Percentiles rank a stretch among this genome's conserved stretches.
phyloP scores from a whole-genome alignment of 2,329 filamentous ascomycete genomes.

The Fonsecaea pedrosoi region DNA sequence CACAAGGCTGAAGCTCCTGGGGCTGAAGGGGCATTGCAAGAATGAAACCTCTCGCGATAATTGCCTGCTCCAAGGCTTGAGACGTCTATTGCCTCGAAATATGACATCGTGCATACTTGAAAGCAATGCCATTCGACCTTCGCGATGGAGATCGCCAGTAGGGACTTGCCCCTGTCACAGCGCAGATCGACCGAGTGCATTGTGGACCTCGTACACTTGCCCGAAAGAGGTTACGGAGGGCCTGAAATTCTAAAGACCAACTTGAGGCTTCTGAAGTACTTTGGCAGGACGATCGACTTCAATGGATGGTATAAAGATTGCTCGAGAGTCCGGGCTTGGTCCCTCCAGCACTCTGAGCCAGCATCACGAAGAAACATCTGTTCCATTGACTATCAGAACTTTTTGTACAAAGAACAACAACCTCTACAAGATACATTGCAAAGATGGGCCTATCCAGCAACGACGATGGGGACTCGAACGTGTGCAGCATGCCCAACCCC shows the following conservation, averaged over 20 bases:
- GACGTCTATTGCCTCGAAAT: not conserved
- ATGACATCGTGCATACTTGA: not conserved
- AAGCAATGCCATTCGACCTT: not conserved
- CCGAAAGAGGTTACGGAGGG: not conserved
- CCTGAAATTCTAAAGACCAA: not conserved
- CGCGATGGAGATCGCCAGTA: not conserved
- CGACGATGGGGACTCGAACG: not conserved
- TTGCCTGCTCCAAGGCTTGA: not conserved
- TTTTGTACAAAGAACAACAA: not conserved
- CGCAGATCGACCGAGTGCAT: not conserved
- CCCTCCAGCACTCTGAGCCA: not conserved
- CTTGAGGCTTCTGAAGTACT: not conserved
- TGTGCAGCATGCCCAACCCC: slow-evolving; percentile 12
- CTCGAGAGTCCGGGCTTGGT: not conserved
- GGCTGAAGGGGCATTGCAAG: not conserved
- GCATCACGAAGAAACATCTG: not conserved
- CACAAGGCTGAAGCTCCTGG: slow-evolving; percentile 6
- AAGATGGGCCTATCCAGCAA: slow-evolving; percentile 16
- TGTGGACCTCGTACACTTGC: not conserved
- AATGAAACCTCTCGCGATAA: not conserved
- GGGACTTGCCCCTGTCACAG: not conserved
- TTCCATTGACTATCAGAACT: not conserved
- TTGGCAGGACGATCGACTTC: not conserved
- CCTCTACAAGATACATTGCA: not conserved
- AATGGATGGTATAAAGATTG: not conserved